phyloP scores from a whole-genome alignment of 2,329 filamentous ascomycete genomes.

The Aspergillus ochraceus region DNA sequence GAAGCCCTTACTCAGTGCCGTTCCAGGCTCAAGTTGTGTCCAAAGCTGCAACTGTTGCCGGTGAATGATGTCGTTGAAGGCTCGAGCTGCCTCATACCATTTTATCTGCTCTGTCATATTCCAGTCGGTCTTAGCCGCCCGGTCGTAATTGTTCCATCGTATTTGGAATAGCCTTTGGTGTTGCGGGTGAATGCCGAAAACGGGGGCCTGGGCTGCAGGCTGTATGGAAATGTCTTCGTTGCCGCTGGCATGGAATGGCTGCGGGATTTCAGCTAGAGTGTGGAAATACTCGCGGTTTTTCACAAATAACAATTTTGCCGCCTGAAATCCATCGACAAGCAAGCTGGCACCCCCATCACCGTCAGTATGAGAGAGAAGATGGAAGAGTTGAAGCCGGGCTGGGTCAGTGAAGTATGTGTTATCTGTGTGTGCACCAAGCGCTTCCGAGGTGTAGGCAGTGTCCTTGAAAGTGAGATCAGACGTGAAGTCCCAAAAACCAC shows the following conservation, averaged over 20 bases:
- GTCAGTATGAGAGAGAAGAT: slow-evolving; percentile 76
- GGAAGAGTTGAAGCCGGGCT: slow-evolving; percentile 86
- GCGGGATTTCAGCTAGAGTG: slow-evolving; percentile 54
- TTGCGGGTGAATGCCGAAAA: slow-evolving; percentile 62
- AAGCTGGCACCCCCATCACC: slow-evolving; percentile 70
- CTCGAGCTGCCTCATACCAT: slow-evolving; percentile 81
- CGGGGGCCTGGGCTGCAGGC: slow-evolving; percentile 68
- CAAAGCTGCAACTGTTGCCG: slow-evolving; percentile 68
- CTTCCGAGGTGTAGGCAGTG: slow-evolving; percentile 85
- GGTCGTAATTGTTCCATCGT: slow-evolving; percentile 92
- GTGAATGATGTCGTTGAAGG: slow-evolving; percentile 70
- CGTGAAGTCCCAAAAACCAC: slow-evolving; percentile 81
- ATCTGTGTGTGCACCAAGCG: slow-evolving; percentile 84
- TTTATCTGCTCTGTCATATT: slow-evolving; percentile 48
- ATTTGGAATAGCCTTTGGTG: slow-evolving; percentile 60
- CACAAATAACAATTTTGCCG: slow-evolving; percentile 59
- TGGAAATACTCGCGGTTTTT: slow-evolving; percentile 59
- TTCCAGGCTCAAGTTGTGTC: slow-evolving; percentile 79
- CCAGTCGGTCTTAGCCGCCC: slow-evolving; percentile 66
- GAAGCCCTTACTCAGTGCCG: slow-evolving; percentile 64
- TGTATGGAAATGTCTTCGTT: slow-evolving; percentile 81
- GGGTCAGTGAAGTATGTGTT: slow-evolving; percentile 96
- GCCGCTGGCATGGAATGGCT: slow-evolving; percentile 82
- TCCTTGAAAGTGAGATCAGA: slow-evolving; percentile 85
- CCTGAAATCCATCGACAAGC: slow-evolving; percentile 83